These are phyloP conservation scores for Acanthamoeba sp. DNA, from an alignment of 208 protist species.

Conservation along the genomic window DNA sequence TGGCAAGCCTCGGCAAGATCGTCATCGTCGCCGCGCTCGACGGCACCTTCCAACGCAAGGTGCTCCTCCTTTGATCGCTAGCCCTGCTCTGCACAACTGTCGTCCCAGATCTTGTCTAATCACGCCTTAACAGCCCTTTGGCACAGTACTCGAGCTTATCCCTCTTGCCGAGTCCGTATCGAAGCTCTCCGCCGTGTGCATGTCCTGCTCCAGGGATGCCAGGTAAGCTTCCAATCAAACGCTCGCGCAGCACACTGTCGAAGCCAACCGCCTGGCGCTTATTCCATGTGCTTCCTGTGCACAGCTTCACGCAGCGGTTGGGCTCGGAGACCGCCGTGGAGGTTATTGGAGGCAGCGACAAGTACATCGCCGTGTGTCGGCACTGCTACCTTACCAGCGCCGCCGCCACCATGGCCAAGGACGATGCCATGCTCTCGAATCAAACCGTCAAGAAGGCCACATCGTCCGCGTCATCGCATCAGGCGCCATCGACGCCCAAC, in stretches of 20 bases:
- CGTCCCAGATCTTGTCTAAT: background rate
- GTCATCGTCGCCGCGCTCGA: conserved; percentile 96
- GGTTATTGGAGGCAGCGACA: conserved; percentile 95
- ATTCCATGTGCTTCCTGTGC: no score
- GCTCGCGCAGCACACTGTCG: background rate
- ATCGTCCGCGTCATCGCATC: background rate
- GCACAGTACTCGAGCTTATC: conserved; percentile 92
- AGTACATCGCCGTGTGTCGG: conserved; percentile 95
- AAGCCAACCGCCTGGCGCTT: no score
- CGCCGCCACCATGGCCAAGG: conserved; percentile 25
- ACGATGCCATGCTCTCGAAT: background rate
- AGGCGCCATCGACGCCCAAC: background rate
- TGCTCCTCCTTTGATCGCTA: background rate
- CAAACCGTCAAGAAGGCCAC: background rate
- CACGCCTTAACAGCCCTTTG: conserved; percentile 92
- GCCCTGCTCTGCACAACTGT: background rate
- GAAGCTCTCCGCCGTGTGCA: conserved; percentile 95
- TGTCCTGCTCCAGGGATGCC: conserved; percentile 91
- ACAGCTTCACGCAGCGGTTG: conserved; percentile 92
- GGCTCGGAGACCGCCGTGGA: conserved; percentile 89
- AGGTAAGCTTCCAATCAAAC: background rate
- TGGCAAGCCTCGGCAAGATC: conserved; percentile 93
- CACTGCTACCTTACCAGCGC: conserved; percentile 87
- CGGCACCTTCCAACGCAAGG: conserved; percentile 93
- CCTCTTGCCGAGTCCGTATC: conserved; percentile 93